A percentile compares a stretch with the other conserved stretches of the same genome.
phyloP scores from a whole-genome alignment of 2,329 filamentous ascomycete genomes.

The Pseudogymnoascus sp. region DNA sequence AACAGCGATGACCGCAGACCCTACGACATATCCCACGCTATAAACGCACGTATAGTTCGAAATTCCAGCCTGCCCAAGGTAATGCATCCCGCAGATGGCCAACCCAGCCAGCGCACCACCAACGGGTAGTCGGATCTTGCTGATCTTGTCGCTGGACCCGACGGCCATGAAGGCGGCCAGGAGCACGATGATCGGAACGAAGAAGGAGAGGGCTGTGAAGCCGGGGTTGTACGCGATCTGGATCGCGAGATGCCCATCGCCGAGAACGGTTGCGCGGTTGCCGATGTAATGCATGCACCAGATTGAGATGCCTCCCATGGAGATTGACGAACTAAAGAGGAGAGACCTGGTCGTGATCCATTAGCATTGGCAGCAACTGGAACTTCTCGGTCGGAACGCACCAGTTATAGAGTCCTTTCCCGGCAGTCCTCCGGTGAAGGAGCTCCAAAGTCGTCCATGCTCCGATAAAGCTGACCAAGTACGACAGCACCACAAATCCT shows the following conservation, averaged over 20 bases:
- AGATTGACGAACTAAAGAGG: conserved; percentile 54
- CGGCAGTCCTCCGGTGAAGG: conserved; percentile 66
- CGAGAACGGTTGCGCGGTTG: conserved; percentile 68
- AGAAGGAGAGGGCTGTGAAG: conserved; percentile 69
- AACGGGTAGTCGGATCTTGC: conserved; percentile 48
- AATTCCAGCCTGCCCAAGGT: conserved; percentile 76
- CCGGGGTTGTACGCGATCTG: conserved; percentile 67
- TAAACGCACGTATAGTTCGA: conserved; percentile 66
- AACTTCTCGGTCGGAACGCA: conserved; percentile 31
- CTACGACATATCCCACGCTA: conserved; percentile 46
- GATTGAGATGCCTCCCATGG: conserved; percentile 67
- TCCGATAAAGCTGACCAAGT: conserved; percentile 64
- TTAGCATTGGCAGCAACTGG: not conserved
- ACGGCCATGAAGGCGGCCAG: conserved; percentile 63
- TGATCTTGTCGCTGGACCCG: conserved; percentile 50
- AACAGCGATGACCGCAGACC: conserved; percentile 63
- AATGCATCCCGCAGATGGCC: conserved; percentile 80
- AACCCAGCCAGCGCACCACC: conserved; percentile 64
- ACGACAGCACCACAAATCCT: conserved; percentile 61
- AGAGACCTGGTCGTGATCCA: conserved; percentile 41
- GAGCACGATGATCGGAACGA: conserved; percentile 69
- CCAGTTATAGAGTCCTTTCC: conserved; percentile 62
- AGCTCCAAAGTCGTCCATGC: conserved; percentile 74
- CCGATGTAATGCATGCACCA: conserved; percentile 81
- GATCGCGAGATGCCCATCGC: conserved; percentile 49